Conservation (phyloP, 306 rosid species). For the Datisca glomerata region DNA sequence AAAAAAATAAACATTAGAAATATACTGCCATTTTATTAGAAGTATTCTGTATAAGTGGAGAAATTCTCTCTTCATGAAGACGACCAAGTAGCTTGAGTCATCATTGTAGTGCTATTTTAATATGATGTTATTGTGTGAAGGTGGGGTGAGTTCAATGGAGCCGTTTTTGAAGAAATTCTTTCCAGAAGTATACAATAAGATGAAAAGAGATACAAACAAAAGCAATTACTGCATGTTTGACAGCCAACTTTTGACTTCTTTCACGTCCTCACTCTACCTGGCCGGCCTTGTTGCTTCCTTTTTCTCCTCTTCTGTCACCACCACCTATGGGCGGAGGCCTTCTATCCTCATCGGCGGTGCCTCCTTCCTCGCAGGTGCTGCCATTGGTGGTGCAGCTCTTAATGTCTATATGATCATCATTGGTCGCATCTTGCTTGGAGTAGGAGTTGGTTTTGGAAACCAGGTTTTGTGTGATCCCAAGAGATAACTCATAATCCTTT, state of each 20-base stretch:
- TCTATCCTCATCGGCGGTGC: slow-evolving; percentile 52
- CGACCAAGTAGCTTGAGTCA: neutral
- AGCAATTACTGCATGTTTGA: slow-evolving; percentile 69
- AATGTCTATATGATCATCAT: slow-evolving; percentile 56
- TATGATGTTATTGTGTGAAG: slow-evolving; percentile 8
- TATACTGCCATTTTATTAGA: no score
- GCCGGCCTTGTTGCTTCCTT: slow-evolving; percentile 61
- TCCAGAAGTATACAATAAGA: slow-evolving; percentile 34
- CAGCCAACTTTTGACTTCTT: slow-evolving; percentile 48
- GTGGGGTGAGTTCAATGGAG: slow-evolving; percentile 74
- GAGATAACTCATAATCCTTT: neutral
- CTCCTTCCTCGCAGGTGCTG: slow-evolving; percentile 52
- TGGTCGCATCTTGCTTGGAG: slow-evolving; percentile 63
- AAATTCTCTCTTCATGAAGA: no score
- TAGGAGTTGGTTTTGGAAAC: slow-evolving; percentile 73
- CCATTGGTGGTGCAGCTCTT: slow-evolving; percentile 49
- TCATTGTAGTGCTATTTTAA: neutral
- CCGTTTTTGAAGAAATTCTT: slow-evolving; percentile 57
- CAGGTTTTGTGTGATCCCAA: slow-evolving; percentile 26
- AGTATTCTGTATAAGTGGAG: no score
- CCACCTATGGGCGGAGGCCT: slow-evolving; percentile 48
- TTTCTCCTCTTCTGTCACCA: slow-evolving; percentile 47
- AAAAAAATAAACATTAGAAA: no score
- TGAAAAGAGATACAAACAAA: slow-evolving; percentile 32
- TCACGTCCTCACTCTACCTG: slow-evolving; percentile 65